Conservation (phyloP, 2,329 filamentous ascomycete species). For the Metarhizium anisopliae region DNA sequence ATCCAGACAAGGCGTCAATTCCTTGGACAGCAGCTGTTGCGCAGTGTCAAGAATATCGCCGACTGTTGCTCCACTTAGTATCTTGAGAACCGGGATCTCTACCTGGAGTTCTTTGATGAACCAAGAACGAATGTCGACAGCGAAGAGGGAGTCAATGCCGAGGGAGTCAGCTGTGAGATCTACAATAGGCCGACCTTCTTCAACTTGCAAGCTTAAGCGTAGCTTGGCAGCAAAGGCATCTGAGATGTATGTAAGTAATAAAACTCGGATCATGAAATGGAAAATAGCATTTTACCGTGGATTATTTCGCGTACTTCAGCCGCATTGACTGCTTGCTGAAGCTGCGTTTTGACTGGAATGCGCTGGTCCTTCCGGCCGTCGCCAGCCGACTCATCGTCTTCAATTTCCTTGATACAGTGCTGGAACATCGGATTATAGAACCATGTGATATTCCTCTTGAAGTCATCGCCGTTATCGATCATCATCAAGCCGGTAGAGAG, state of each 20-base stretch:
- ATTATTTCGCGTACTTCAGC: too few species aligned
- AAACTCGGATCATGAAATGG: too few species aligned
- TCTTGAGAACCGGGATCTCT: constrained; percentile 37
- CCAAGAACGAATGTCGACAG: constrained; percentile 37
- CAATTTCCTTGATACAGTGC: background rate
- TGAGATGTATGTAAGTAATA: background rate
- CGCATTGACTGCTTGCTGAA: too few species aligned
- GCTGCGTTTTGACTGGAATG: background rate
- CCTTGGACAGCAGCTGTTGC: background rate
- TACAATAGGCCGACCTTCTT: background rate
- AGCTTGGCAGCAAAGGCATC: background rate
- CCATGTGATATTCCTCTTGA: background rate
- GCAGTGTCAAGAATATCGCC: background rate
- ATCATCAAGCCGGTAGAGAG: too few species aligned
- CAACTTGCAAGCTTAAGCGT: too few species aligned
- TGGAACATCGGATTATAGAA: background rate
- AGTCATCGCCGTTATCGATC: background rate
- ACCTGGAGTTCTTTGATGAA: constrained; percentile 33
- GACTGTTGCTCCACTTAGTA: constrained; percentile 13
- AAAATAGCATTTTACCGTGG: too few species aligned
- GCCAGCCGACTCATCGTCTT: background rate
- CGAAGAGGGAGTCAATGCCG: constrained; percentile 22
- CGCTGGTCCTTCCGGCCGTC: background rate
- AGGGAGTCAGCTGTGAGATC: constrained; percentile 9
- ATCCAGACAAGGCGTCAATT: background rate